These are phyloP conservation scores for Aspergillus sparsus DNA, from an alignment of 495 filamentous ascomycete genomes.

Conservation along the genomic window DNA sequence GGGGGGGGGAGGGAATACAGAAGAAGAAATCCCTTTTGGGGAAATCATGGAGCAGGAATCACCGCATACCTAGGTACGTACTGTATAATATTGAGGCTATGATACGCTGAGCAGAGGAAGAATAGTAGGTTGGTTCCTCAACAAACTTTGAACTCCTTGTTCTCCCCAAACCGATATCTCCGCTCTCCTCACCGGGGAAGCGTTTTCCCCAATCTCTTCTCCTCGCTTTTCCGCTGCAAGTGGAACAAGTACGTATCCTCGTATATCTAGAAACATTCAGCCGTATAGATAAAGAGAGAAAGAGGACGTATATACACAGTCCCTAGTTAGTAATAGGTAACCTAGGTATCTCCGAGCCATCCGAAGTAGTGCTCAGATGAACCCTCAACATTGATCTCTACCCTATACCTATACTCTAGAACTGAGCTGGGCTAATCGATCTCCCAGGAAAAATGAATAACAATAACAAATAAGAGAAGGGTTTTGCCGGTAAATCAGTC, in stretches of 20 bases:
- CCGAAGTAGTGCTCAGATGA: background rate
- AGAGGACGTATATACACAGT: no score
- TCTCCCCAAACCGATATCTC: conserved; percentile 24
- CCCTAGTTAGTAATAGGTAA: no score
- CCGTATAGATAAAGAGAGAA: background rate
- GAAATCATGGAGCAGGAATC: conserved; percentile 30
- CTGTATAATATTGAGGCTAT: conserved; percentile 25
- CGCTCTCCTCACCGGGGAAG: conserved; percentile 31
- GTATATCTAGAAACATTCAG: conserved; percentile 19
- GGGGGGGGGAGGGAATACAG: no score
- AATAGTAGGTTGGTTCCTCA: conserved; percentile 1
- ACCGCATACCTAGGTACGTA: no score
- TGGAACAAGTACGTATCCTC: conserved; percentile 1
- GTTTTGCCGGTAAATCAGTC: background rate
- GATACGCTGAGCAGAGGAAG: conserved; percentile 16
- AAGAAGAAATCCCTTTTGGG: conserved; percentile 35
- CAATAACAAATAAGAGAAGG: background rate
- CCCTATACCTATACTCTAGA: no score
- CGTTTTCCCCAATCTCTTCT: conserved; percentile 35
- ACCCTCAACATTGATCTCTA: no score
- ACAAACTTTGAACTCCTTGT: conserved; percentile 19
- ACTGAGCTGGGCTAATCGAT: background rate
- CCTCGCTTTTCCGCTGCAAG: conserved; percentile 13
- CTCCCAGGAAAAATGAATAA: background rate
- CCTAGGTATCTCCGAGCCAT: background rate